Conservation (phyloP, 257 asterid genomes). For the Lantana camara region DNA sequence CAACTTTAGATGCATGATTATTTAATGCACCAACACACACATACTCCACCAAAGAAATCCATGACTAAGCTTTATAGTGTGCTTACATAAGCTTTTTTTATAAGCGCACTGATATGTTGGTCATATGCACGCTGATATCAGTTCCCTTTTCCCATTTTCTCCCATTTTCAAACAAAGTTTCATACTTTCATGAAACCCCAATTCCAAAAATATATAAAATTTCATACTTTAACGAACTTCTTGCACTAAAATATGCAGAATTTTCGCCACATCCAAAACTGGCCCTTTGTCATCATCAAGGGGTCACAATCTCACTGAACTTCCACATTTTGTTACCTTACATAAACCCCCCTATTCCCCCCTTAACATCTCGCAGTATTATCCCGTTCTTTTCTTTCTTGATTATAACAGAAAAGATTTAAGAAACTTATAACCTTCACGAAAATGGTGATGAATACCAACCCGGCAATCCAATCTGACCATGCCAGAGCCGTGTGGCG, state of each 20-base stretch:
- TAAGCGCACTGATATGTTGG: slow-evolving; percentile 31
- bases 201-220: not conserved
- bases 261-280: slow-evolving; percentile 33
- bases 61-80: slow-evolving; percentile 27
- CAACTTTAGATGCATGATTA: not conserved
- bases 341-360: slow-evolving; percentile 31
- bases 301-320: slow-evolving; percentile 42
- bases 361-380: not conserved
- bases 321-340: slow-evolving; percentile 25
- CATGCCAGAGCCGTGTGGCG: slow-evolving; percentile 51
- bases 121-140: slow-evolving; percentile 2
- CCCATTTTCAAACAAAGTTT: not conserved
- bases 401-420: too few species aligned
- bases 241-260: slow-evolving; percentile 25
- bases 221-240: slow-evolving; percentile 62
- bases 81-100: slow-evolving; percentile 21
- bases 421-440: not conserved
- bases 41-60: slow-evolving; percentile 35
- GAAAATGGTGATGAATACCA: slow-evolving; percentile 26
- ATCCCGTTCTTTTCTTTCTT: not conserved
- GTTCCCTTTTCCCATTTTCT: slow-evolving; percentile 3
- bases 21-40: not conserved
- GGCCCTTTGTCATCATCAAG: slow-evolving; percentile 67
- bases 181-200: not conserved
- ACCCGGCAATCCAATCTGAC: slow-evolving; percentile 27